Evolutionary conservation across 306 rosid species (phyloP), one percentile per base, ranked within the genome.

Genomic region (Trifolium repens): DNA sequence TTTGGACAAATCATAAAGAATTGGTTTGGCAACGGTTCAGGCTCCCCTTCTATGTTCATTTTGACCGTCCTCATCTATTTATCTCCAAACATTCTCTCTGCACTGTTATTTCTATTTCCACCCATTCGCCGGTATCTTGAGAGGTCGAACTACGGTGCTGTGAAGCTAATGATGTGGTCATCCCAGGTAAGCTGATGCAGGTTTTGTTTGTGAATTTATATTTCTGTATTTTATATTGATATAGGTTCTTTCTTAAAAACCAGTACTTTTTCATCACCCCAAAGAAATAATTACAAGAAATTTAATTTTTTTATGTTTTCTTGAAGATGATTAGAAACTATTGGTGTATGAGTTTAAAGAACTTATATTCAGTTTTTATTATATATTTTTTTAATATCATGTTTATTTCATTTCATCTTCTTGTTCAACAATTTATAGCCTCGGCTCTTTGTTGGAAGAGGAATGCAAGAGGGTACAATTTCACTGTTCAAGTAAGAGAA

Each of bases 361-460:
- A 17, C 19, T 17, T 22, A 69, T 8, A 62, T 75, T 75, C 49
- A 5, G 8, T 37, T 3, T 69, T 42, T 60, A n/a, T 49, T 6
- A 14, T 24, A 67, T 22, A 16, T 22, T 14, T 53, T 53, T 67
- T 60, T 59, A 30, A 22, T 8, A 46, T 54, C 54, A 62, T 40
- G 24, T 61, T 78, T 61, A 3, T 74, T 54, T 17, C 19, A 17
- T 17, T 17, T 30, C 43, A 62, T 69, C 24, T 81, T 67, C 12
- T 57, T 39, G 34, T 67, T 42, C 24, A 50, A 49, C 53, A 69
- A 80, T 54, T 83, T 78, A 59, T 87, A 94, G 98, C 89, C 98
- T 73, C 96, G 91, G 54, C 96, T 94, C 76, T 94, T 91, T 78
- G 98, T 94, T 79, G 98, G 98, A 77, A 91, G 98, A 87, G 97